A percentile compares a stretch with the other conserved stretches of the same genome.
Evolutionary conservation across 169 alveolate species (phyloP).

Genomic region (Besnoitia besnoiti): DNA sequence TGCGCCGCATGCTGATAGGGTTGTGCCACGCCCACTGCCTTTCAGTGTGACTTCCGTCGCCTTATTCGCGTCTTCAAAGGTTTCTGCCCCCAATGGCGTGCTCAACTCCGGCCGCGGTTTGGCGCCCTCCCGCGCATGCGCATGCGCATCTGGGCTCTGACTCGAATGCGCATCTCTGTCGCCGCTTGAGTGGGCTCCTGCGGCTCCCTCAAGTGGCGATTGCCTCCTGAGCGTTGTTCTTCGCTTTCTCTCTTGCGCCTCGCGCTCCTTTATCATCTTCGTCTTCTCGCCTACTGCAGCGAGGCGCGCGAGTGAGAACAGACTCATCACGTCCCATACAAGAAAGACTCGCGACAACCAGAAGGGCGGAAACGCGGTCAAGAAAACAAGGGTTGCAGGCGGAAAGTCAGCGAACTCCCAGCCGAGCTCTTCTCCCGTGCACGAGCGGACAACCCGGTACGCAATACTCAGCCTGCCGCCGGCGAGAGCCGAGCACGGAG

Average conservation of each 20-base stretch:
- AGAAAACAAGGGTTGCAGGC: constrained; percentile 30
- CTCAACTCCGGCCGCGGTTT: no score
- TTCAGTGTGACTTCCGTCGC: no score
- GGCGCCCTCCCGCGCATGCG: no score
- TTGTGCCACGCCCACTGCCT: no score
- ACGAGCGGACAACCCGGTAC: constrained; percentile 17
- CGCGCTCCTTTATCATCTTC: neutral
- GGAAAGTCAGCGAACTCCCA: constrained; percentile 52
- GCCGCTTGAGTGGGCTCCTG: no score
- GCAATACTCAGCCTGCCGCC: neutral
- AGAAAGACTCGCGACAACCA: constrained; percentile 37
- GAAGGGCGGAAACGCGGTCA: constrained; percentile 54
- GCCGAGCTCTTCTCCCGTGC: constrained; percentile 26
- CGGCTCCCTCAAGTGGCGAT: no score
- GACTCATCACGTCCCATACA: constrained; percentile 1
- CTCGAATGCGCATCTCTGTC: no score
- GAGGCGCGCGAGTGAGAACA: constrained; percentile 24
- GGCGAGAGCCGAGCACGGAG: neutral
- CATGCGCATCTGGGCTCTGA: no score
- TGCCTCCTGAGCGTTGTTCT: neutral
- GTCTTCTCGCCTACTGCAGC: constrained; percentile 17
- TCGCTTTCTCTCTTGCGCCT: neutral
- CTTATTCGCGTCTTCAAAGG: no score
- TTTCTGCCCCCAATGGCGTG: no score
- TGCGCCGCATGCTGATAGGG: no score